Evolutionary conservation across 1,139 yeast species (phyloP), one percentile per base, ranked within the genome.

Genomic region (Scheffersomyces insectosa): DNA sequence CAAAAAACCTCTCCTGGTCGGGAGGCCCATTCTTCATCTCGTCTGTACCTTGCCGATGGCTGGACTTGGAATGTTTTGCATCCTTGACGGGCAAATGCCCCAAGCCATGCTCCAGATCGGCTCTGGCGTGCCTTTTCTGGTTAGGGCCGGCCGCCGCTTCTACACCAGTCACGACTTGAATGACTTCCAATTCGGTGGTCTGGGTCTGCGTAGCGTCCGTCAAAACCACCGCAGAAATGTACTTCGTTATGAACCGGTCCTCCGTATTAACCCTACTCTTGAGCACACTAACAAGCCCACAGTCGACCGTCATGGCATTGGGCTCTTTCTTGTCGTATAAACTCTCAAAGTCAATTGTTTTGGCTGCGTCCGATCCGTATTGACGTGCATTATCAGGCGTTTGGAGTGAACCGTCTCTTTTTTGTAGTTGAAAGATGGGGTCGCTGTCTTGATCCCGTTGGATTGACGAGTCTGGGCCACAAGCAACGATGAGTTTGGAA

Each of bases 231-330:
- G 23, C n/a, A 4, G 34, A 14, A 14, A 20, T 31, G 20, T 31
- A 31, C 14, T 15, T 31, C 11, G 34, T 13, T 27, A 23, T 16
- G 35, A 37, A 23, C 23, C 28, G 13, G 40, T 41, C 35, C 3
- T 42, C 20, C 7, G 42, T 36, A 15, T 40, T 12, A 6, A 13
- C 39, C 25, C 42, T 42, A 16, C 32, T 27, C 13, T 46, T 44
- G 25, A 48, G 35, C 4, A 42, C 39, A 10, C 38, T 28, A 42
- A 48, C 41, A 10, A 48, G 38, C 12, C 33, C 40, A 36, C 49
- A 45, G 36, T 50, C 43, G 8, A 48, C 36, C 6, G 54, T 46
- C 52, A 50, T 46, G n/a, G 54, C 54, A 29, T 33, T 38, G 11
- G 52, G 51, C 6, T 34, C 31, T 36, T 41, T 36, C 15, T 37